Base-by-base conservation (phyloP, 1,284 basidiomycete genomes). In the Tilletia horrida region DNA sequence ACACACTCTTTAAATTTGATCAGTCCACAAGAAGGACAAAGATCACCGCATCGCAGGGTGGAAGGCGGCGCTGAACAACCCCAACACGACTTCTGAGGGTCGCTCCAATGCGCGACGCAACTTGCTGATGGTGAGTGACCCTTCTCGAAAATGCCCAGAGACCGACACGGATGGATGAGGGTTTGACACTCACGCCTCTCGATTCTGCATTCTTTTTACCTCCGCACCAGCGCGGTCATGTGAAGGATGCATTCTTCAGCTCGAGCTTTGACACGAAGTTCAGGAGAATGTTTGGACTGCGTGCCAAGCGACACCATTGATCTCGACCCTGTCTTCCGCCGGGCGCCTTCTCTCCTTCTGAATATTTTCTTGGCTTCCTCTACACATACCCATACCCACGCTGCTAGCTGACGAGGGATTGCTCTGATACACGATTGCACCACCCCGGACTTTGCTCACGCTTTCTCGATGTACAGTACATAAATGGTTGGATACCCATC, bases 11-110 rank as follows among this genome's bases (percentile, higher is more conserved):
- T 23, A 6, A 18, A 48, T n/a, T 21, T 27, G 13, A 1, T 2
- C 27, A 59, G 55, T 35, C 3, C 55, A 59, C 55, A 59, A 59
- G 55, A 59, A 59, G 55, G 55, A 59, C 55, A 59, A 59, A 16
- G n/a, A 40, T 13, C 27, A 29, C 55, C 55, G 55, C 16, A 29
- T 59, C 55, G 55, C 55, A 7, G 55, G 55, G 27, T 59, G 55
- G 55, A 59, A 59, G 31, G 55, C 55, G 27, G 55, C 55, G 0
- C 55, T 59, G 29, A 59, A 59, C 55, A 59, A 59, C 55, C 55
- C 55, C 13, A 59, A 59, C 55, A 59, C 55, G 31, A 59, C 55
- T 6, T 3, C 25, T 27, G 55, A 59, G 55, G 55, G 55, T 8
- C 55, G 55, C 3, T 31, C 55, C 8, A 25, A 35, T 29, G 55